Base-by-base conservation (phyloP, 345 rosid genomes). In the Abelmoschus esculentus region DNA sequence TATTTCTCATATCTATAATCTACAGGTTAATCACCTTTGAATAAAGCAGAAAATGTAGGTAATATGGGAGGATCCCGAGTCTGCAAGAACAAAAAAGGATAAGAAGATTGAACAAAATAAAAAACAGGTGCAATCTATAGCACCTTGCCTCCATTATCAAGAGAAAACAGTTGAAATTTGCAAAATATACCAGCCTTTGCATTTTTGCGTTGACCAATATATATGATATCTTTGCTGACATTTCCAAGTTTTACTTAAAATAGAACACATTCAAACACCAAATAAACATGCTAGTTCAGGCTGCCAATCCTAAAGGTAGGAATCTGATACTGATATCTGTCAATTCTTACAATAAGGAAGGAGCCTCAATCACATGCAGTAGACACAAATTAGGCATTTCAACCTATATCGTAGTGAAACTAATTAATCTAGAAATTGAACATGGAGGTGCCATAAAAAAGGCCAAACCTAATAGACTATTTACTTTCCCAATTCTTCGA, bases 51-150 rank as follows among this genome's bases (percentile, higher is more conserved):
- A 70, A 86, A 83, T 60, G 85, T 84, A 77, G 90, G 90, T 62
- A 86, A 77, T 71, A 86, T 82, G 49, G 90, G 86, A 75, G 90
- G 90, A 56, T 70, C 61, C 65, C 79, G 87, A 75, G 82, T 82
- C 90, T 86, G 83, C 72, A 66, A 19, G 26, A 75, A n/a, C 22
- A 60, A 60, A 60, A 60, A 6, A 14, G 8, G 12, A 60, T 34
- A 32, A 60, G 19, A n/a, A 60, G 32, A 60, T 14, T 34, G 44
- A 66, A 40, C 59, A 73, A 36, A 70, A 73, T 10, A 55, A 2
- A 2, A 65, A 10, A 11, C 52, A 65, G 55, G 19, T 26, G 53
- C 53, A 19, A 42, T 64, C n/a, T 13, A 42, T 1, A 19, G 19
- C 12, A 11, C 32, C 34, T 65, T 36, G 36, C 5, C 36, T 10